Base-by-base conservation (phyloP, 2,329 filamentous ascomycete genomes). In the Diaporthe citriasiana region DNA sequence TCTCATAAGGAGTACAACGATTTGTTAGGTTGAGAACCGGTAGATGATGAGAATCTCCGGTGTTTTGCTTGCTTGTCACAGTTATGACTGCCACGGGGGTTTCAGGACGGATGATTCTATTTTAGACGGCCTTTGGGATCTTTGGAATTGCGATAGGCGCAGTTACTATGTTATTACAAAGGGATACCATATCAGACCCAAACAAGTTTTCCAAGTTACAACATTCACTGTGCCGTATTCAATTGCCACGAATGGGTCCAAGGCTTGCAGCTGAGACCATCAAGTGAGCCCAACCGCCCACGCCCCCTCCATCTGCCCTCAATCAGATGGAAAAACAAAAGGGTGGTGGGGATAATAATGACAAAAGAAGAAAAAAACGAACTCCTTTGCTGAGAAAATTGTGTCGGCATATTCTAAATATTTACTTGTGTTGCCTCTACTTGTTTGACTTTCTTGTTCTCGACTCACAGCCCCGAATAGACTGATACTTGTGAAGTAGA, bases 1-100 rank as follows among this genome's bases (percentile, higher is more conserved):
- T 71, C 55, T 71, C 56, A 57, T 42, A 57, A 63, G 70, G 70
- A 71, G 56, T 71, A 63, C 35, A 35, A 53, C 42, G 25, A 71
- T 17, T 45, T 63, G 57, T 71, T 53, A 57, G 70, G 63, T 35
- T 51, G 45, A 53, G 59, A 42, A 13, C 22, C 47, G 33, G 35
- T 17, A 71, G 42, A 33, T 35, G n/a, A n/a, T 42, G 68, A 8
- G 38, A 8, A 47, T 57, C 30, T 51, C 30, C 35, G 17, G 4
- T 68, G 47, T 53, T 27, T 27, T 9, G 8, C 38, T 40, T 35
- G 4, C 2, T 22, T 22, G 9, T 4, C 10, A 51, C 8, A 53
- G 4, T 53, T 25, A 68, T 50, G 45, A 68, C 47, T 40, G 19
- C 12, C 4, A 53, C 15, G 4, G 33, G 60, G n/a, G 30, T 66